A percentile compares a stretch with the other conserved stretches of the same genome.
These are phyloP conservation scores for Wickerhamomyces kurtzmanii DNA, from an alignment of 805 yeast genomes.

Conservation along the genomic window DNA sequence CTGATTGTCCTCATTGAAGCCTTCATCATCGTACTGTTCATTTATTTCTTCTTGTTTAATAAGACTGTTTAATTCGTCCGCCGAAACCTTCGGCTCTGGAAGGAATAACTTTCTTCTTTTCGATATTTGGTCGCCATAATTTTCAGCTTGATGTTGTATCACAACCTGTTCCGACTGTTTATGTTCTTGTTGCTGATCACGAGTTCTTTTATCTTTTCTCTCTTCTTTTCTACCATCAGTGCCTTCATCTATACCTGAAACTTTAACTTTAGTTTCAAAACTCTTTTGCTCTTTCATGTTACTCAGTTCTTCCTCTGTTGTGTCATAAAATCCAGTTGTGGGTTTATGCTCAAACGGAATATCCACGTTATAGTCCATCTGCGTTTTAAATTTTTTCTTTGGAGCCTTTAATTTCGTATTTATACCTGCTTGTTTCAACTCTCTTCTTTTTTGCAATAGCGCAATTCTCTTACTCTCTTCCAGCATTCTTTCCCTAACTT, in stretches of 20 bases:
- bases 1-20: conserved; percentile 3
- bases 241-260: conserved; percentile 32
- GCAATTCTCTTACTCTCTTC: conserved; percentile 74
- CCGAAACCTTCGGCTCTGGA: conserved; percentile 23
- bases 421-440: conserved; percentile 72
- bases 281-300: conserved; percentile 26
- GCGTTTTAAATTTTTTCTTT: conserved; percentile 44
- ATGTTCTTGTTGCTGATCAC: conserved; percentile 15
- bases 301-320: conserved; percentile 40
- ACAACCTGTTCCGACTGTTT: conserved; percentile 17
- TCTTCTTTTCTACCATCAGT: conserved; percentile 22
- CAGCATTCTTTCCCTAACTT: conserved; percentile 74
- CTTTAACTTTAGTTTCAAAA: conserved; percentile 34
- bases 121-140: conserved; percentile 2
- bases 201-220: conserved; percentile 20
- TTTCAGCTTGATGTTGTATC: conserved; percentile 8
- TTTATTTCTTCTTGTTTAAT: conserved; percentile 7
- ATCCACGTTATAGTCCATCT: conserved; percentile 77
- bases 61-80: conserved; percentile 6
- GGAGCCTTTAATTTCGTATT: conserved; percentile 36
- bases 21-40: conserved; percentile 8
- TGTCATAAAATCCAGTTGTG: conserved; percentile 58
- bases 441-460: conserved; percentile 68
- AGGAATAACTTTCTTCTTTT: conserved; percentile 16
- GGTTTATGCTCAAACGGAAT: conserved; percentile 73